Base-by-base conservation (phyloP, 164 flowering plant species). In the Dillenia turbinata region DNA sequence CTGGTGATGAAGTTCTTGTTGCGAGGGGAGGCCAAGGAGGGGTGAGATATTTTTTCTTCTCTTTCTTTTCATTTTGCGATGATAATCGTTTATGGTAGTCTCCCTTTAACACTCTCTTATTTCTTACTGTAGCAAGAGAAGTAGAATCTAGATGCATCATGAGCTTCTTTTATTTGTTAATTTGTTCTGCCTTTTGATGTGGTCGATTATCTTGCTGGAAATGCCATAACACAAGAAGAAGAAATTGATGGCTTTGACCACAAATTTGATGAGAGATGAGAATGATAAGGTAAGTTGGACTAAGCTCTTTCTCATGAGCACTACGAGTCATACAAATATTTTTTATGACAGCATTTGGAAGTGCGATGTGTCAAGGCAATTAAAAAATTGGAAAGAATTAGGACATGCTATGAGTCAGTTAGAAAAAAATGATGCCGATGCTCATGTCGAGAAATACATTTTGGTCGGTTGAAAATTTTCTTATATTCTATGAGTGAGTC, bases 11-110 rank as follows among this genome's bases (percentile, higher is more conserved):
- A 69, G 65, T 94, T 59, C 80, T 91, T 57, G 92, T 89, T 63
- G 96, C 97, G 24, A 86, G 96, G 69, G 97, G 99, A 75, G 99
- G 97, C 54, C 97, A 84, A 73, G 97, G 97, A 75, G 99, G 99
- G 82, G 99, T 94, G 66, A 83, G 84, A 10, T 43, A 56, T 57
- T 13, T 24, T 0, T 61, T 10, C 57, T 59, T 12, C 54, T 22
- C 43, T 24, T 2, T 13, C 10, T 19, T 51, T 10, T 49, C 47
- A 12, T 44, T 22, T 19, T 51, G 14, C 52, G 3, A 43, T 33
- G n/a, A 16, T 43, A 54, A 11, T 9, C 26, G 19, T 58, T 7
- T 59, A 9, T 60, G 13, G 43, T 56, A 1, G 14, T 13, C 14
- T 9, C 17, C 16, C 13, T 50, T n/a, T n/a, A 24, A 33, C 26